These are phyloP conservation scores for Botrytis sinoallii DNA, from an alignment of 2,329 filamentous ascomycete genomes.

Conservation along the genomic window DNA sequence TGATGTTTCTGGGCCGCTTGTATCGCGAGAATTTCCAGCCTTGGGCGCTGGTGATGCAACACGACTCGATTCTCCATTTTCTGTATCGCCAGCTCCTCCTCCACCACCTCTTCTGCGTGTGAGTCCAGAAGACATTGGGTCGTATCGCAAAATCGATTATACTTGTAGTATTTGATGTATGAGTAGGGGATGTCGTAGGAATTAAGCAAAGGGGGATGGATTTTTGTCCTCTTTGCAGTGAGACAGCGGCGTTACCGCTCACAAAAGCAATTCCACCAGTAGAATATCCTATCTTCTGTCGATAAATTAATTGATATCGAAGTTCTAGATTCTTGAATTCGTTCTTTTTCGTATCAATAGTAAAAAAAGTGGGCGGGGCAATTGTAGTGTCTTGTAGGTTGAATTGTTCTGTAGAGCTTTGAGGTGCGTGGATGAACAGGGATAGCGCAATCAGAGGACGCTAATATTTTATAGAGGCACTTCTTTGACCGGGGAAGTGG, in stretches of 20 bases:
- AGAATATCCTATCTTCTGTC: conserved; percentile 2
- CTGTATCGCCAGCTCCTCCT: conserved; percentile 59
- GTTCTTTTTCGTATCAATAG: conserved; percentile 7
- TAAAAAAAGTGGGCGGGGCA: conserved; percentile 20
- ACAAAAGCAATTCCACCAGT: conserved; percentile 19
- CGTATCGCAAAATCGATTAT: conserved; percentile 17
- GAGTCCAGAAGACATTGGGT: conserved; percentile 51
- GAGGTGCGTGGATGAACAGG: conserved; percentile 16
- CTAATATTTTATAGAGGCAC: conserved; percentile 19
- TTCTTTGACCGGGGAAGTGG: conserved; percentile 19
- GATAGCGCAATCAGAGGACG: conserved; percentile 16
- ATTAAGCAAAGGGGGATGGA: conserved; percentile 29
- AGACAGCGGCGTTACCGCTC: conserved; percentile 21
- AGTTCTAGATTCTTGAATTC: conserved; percentile 1
- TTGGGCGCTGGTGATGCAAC: conserved; percentile 64
- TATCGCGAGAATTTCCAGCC: conserved; percentile 56
- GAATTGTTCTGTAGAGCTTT: conserved; percentile 20
- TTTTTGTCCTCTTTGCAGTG: conserved; percentile 14
- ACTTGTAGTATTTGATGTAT: conserved; percentile 20
- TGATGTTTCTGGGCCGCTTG: conserved; percentile 67
- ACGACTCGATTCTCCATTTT: conserved; percentile 61
- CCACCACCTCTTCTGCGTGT: conserved; percentile 67
- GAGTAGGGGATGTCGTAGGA: conserved; percentile 23
- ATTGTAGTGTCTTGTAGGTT: conserved; percentile 15
- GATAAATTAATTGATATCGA: background rate